Evolutionary conservation across 202 grass and related monocot genomes (phyloP).

Genomic region (Setaria viridis): DNA sequence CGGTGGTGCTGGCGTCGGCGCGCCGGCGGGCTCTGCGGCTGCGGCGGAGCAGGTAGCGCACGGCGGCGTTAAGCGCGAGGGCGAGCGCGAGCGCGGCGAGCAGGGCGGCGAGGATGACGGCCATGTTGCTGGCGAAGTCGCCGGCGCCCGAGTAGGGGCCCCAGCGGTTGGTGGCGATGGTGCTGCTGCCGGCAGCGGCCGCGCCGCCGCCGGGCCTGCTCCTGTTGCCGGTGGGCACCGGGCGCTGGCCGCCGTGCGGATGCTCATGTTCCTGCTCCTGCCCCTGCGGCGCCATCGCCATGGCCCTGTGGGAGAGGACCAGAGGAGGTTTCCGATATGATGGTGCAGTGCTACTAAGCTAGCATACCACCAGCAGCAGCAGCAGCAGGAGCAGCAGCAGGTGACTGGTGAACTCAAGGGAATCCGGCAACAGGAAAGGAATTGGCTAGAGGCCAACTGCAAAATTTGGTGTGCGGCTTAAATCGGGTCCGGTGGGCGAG

Average conservation of each 20-base stretch:
- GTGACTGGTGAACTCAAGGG: too few relatives aligned
- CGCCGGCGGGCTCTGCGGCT: background rate
- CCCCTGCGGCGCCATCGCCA: constrained; percentile 19
- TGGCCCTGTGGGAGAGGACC: background rate
- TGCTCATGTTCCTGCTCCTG: constrained; percentile 18
- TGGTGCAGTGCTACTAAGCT: too few relatives aligned
- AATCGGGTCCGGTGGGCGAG: too few relatives aligned
- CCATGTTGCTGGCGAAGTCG: constrained; percentile 85
- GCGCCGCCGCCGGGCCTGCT: too few relatives aligned
- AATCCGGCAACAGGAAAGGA: too few relatives aligned
- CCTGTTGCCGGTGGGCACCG: background rate
- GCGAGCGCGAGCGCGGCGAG: constrained; percentile 62
- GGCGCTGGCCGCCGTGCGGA: background rate
- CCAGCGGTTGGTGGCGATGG: constrained; percentile 56
- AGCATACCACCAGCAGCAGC: too few relatives aligned
- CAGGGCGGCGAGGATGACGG: constrained; percentile 74
- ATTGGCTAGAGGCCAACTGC: too few relatives aligned
- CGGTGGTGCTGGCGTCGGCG: too few relatives aligned
- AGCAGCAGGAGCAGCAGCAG: too few relatives aligned
- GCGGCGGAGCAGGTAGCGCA: constrained; percentile 63
- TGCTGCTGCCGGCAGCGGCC: background rate
- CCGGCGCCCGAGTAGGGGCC: constrained; percentile 75
- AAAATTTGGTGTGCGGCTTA: too few relatives aligned
- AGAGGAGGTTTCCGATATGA: too few relatives aligned
- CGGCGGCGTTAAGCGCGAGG: constrained; percentile 58